These are phyloP conservation scores for Mycena chlorophos DNA, from an alignment of 768 basidiomycete genomes.

Conservation along the genomic window DNA sequence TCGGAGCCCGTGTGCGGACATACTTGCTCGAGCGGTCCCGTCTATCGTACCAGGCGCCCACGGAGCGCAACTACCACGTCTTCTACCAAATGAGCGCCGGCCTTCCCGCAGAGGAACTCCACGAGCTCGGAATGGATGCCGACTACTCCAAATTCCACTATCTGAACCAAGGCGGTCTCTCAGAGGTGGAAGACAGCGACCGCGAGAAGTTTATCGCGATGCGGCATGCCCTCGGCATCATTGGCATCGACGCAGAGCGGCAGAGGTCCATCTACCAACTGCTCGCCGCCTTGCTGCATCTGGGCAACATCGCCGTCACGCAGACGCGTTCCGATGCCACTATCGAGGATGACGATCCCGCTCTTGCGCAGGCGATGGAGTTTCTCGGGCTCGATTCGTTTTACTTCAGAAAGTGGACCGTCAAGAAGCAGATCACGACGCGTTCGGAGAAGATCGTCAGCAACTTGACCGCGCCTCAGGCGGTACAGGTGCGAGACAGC, in stretches of 20 bases:
- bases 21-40: constrained; percentile 97
- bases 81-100: constrained; percentile 99
- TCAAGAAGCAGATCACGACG: constrained; percentile 96
- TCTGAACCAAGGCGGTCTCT: constrained; percentile 90
- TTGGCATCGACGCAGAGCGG: constrained; percentile 94
- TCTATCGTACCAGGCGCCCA: constrained; percentile 93
- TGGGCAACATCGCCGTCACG: constrained; percentile 92
- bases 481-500: constrained; percentile 92
- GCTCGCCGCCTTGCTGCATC: constrained; percentile 88
- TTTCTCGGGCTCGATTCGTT: constrained; percentile 88
- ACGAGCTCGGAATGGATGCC: constrained; percentile 85
- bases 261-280: constrained; percentile 98
- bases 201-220: constrained; percentile 92
- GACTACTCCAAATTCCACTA: constrained; percentile 88
- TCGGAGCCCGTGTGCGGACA: constrained; percentile 95
- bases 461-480: constrained; percentile 80
- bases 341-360: constrained; percentile 80
- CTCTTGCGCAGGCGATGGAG: constrained; percentile 76
- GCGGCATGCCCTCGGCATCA: constrained; percentile 90
- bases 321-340: constrained; percentile 78
- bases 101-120: constrained; percentile 90
- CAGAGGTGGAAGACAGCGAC: constrained; percentile 90
- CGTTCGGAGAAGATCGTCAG: constrained; percentile 95
- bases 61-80: constrained; percentile 98
- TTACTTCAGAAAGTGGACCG: constrained; percentile 98